Conservation (phyloP, 257 asterid genomes). For the Solanum pimpinellifolium region DNA sequence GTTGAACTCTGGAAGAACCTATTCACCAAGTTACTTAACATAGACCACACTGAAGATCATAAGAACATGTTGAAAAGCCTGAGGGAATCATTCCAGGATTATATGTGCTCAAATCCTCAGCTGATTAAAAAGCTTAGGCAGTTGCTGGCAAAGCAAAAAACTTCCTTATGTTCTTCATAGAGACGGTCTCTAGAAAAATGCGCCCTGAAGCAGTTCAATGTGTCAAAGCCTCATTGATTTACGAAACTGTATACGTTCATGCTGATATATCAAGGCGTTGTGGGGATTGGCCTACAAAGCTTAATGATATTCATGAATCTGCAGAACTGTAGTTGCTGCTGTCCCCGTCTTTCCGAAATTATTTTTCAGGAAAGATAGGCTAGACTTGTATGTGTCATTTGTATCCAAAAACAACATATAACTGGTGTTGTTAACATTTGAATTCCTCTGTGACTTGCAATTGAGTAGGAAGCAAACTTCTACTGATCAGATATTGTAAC, state of each 20-base stretch:
- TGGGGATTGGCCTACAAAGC: background rate
- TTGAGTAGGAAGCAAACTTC: background rate
- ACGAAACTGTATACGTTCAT: background rate
- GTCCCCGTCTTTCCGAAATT: background rate
- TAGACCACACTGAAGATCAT: conserved; percentile 49
- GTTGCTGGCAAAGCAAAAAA: conserved; percentile 57
- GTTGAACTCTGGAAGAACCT: conserved; percentile 63
- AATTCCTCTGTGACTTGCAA: background rate
- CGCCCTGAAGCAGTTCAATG: background rate
- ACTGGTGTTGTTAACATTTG: background rate
- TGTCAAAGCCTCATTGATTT: background rate
- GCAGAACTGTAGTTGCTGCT: background rate
- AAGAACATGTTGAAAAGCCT: conserved; percentile 31
- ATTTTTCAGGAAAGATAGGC: background rate
- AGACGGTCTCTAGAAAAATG: background rate
- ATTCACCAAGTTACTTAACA: conserved; percentile 56
- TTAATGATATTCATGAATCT: background rate
- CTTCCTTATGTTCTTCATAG: conserved; percentile 62
- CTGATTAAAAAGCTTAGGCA: conserved; percentile 59
- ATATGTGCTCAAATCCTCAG: conserved; percentile 68
- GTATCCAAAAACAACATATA: background rate
- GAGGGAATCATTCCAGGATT: conserved; percentile 63
- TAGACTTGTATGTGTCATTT: background rate
- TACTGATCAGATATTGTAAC: background rate
- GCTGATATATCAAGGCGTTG: background rate